Evolutionary conservation across 1,139 yeast genomes (phyloP).

Genomic region (Lodderomyces theae): DNA sequence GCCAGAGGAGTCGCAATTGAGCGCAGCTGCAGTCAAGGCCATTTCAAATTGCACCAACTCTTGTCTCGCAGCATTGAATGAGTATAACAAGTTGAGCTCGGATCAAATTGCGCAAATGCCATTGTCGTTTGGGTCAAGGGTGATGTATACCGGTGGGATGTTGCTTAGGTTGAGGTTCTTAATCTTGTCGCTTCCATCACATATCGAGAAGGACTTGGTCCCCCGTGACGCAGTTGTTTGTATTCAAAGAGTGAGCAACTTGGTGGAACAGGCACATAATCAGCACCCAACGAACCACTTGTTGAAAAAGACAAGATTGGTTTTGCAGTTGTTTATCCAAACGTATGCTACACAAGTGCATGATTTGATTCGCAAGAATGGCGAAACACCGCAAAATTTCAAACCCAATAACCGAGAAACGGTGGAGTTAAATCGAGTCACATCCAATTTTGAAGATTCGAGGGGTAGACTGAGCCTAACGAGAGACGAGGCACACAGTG

Average conservation of each 20-base stretch:
- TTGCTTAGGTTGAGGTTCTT: slow-evolving; percentile 57
- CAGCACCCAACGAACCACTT: slow-evolving; percentile 48
- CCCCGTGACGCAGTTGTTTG: slow-evolving; percentile 47
- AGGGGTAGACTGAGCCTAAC: slow-evolving; percentile 2
- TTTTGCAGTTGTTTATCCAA: slow-evolving; percentile 56
- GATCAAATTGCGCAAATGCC: slow-evolving; percentile 57
- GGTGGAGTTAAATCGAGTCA: background rate
- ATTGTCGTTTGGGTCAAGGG: slow-evolving; percentile 58
- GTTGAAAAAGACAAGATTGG: slow-evolving; percentile 51
- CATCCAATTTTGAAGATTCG: slow-evolving; percentile 7
- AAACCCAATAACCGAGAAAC: slow-evolving; percentile 13
- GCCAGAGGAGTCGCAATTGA: slow-evolving; percentile 19
- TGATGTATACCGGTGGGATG: slow-evolving; percentile 68
- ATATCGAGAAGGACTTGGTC: slow-evolving; percentile 46
- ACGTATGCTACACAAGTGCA: slow-evolving; percentile 57
- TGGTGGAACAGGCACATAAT: slow-evolving; percentile 34
- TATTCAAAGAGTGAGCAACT: slow-evolving; percentile 43
- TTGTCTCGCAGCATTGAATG: slow-evolving; percentile 51
- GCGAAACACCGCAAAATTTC: slow-evolving; percentile 26
- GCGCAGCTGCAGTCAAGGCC: slow-evolving; percentile 31
- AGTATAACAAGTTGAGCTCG: slow-evolving; percentile 43
- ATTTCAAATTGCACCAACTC: slow-evolving; percentile 54
- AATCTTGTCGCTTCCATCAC: slow-evolving; percentile 53
- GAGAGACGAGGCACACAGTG: slow-evolving; percentile 5
- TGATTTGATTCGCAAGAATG: slow-evolving; percentile 28